Conservation (phyloP, 2,329 filamentous ascomycete genomes). For the Thielaviopsis musarum region DNA sequence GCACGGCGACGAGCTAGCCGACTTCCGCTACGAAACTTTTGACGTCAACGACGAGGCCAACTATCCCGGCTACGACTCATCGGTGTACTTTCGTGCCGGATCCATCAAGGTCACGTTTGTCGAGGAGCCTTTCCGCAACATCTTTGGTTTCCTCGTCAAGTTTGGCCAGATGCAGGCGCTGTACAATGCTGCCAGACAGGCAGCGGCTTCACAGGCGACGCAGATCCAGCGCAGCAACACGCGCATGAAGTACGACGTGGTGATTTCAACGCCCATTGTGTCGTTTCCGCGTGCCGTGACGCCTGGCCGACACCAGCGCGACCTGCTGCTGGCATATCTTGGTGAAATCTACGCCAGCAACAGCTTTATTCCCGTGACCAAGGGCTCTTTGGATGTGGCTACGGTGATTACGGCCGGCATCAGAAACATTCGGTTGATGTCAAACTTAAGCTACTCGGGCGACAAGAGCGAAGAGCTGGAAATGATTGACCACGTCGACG, state of each 20-base stretch:
- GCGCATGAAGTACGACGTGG: slow-evolving; percentile 84
- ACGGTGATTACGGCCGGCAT: slow-evolving; percentile 88
- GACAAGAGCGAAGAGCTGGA: slow-evolving; percentile 70
- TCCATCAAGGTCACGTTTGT: slow-evolving; percentile 96
- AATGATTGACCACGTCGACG: slow-evolving; percentile 91
- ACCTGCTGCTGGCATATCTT: slow-evolving; percentile 79
- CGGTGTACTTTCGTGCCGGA: slow-evolving; percentile 75
- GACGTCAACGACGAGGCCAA: slow-evolving; percentile 50
- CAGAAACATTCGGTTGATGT: slow-evolving; percentile 79
- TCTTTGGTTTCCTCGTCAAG: slow-evolving; percentile 93
- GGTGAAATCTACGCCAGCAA: slow-evolving; percentile 97
- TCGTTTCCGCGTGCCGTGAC: slow-evolving; percentile 73
- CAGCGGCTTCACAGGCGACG: slow-evolving; percentile 81
- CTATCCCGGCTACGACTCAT: slow-evolving; percentile 91
- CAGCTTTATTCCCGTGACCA: slow-evolving; percentile 41
- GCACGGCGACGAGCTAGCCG: slow-evolving; percentile 84
- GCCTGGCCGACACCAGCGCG: slow-evolving; percentile 52
- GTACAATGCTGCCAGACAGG: slow-evolving; percentile 91
- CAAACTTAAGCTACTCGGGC: slow-evolving; percentile 65
- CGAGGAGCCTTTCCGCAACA: slow-evolving; percentile 94
- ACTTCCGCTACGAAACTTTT: slow-evolving; percentile 96
- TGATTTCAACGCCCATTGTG: slow-evolving; percentile 88
- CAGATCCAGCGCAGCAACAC: slow-evolving; percentile 82
- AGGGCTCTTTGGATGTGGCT: slow-evolving; percentile 52
- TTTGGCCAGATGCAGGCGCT: slow-evolving; percentile 99